Conservation (phyloP, 345 rosid genomes). For the Brassica cretica region DNA sequence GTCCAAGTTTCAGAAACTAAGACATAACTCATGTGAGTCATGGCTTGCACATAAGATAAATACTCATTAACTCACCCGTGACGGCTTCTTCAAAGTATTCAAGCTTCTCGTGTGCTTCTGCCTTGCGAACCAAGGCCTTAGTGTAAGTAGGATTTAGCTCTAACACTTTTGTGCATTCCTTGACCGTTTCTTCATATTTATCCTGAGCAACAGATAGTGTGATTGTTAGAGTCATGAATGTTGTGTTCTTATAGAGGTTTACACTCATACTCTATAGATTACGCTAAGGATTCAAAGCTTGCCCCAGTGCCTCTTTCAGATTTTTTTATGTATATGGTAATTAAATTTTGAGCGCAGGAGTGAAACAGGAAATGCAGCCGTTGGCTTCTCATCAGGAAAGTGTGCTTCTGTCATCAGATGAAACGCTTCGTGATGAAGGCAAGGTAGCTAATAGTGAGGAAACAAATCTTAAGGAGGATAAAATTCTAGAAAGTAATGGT, state of each 20-base stretch:
- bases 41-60: not conserved
- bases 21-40: not conserved
- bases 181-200: constrained; percentile 69
- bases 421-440: constrained; percentile 36
- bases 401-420: constrained; percentile 42
- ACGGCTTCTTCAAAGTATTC: constrained; percentile 86
- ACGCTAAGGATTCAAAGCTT: not conserved
- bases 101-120: constrained; percentile 83
- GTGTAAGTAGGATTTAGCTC: constrained; percentile 73
- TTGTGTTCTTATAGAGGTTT: too few relatives aligned
- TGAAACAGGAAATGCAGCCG: too few relatives aligned
- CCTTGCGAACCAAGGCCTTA: constrained; percentile 78
- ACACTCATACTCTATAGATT: too few relatives aligned
- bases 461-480: constrained; percentile 31
- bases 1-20: constrained; percentile 11
- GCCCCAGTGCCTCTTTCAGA: not conserved
- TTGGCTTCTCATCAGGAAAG: too few relatives aligned
- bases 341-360: constrained; percentile 44
- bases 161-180: constrained; percentile 79
- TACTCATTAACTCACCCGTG: constrained; percentile 52
- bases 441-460: constrained; percentile 41
- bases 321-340: not conserved
- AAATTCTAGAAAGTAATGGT: constrained; percentile 41
- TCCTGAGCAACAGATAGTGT: constrained; percentile 43
- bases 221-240: too few relatives aligned